Conservation (phyloP, 2,329 filamentous ascomycete species). For the Exophiala spinifera region DNA sequence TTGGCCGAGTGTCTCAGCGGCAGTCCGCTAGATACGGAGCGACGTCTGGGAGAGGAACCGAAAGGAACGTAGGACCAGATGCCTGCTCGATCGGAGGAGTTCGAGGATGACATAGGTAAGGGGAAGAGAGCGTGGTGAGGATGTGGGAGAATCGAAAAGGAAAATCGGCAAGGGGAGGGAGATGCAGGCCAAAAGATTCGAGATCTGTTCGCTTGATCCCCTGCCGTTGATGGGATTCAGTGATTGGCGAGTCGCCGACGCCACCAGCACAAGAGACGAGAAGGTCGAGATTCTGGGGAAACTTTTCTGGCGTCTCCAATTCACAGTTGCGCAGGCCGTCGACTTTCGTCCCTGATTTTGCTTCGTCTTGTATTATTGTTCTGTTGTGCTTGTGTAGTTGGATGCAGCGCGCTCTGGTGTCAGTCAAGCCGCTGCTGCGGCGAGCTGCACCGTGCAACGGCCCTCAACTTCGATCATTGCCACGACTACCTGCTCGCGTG, state of each 20-base stretch:
- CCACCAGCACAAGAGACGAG: background rate
- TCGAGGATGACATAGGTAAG: constrained; percentile 52
- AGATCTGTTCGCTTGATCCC: background rate
- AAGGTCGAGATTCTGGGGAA: background rate
- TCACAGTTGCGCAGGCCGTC: background rate
- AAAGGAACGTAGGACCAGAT: constrained; percentile 55
- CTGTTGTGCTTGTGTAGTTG: constrained; percentile 1
- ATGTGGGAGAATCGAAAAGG: background rate
- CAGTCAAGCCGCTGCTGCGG: constrained; percentile 14
- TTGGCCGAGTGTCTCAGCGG: constrained; percentile 38
- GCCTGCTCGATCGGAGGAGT: constrained; percentile 48
- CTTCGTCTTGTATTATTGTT: background rate
- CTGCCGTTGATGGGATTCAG: background rate
- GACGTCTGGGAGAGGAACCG: constrained; percentile 44
- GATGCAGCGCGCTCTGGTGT: constrained; percentile 13
- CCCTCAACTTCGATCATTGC: background rate
- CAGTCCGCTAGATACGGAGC: constrained; percentile 49
- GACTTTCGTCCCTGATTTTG: background rate
- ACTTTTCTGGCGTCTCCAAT: background rate
- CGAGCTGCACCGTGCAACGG: background rate
- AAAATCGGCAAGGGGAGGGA: background rate
- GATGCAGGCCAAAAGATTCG: background rate
- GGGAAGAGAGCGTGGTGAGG: background rate
- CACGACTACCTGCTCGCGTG: background rate
- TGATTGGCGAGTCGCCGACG: constrained; percentile 1